These are phyloP conservation scores for Aristolochia contorta DNA, from an alignment of 164 flowering plant species.

Conservation along the genomic window DNA sequence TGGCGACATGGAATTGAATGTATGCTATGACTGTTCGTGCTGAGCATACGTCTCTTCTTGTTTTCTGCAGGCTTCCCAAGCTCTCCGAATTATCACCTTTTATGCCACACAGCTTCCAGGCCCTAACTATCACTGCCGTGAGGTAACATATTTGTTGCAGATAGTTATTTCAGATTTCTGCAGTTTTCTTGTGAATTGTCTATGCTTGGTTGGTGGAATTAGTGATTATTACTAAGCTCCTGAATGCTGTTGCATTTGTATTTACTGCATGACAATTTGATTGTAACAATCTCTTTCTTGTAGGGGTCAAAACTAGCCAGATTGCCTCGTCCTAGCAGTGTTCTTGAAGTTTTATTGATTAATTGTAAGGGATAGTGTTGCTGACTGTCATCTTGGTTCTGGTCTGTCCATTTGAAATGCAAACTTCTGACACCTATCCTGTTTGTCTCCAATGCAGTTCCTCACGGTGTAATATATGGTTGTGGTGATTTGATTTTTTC, in stretches of 20 bases:
- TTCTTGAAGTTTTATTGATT: slow-evolving; percentile 63
- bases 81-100: slow-evolving; percentile 78
- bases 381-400: not conserved
- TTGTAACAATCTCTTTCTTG: not conserved
- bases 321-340: slow-evolving; percentile 69
- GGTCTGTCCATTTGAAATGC: not conserved
- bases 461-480: slow-evolving; percentile 78
- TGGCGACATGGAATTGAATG: no score
- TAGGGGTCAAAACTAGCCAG: slow-evolving; percentile 92
- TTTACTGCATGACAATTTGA: no score
- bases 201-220: no score
- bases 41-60: slow-evolving; percentile 1
- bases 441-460: slow-evolving; percentile 55
- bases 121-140: slow-evolving; percentile 97
- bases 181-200: no score
- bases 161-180: not conserved
- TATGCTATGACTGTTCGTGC: no score
- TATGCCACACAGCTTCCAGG: slow-evolving; percentile 98
- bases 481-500: slow-evolving; percentile 99
- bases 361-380: slow-evolving; percentile 39
- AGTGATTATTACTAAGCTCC: no score
- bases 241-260: no score
- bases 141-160: slow-evolving; percentile 37
- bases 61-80: slow-evolving; percentile 63
- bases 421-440: not conserved